Conservation (phyloP, 495 filamentous ascomycete species). For the Pseudoneurospora amorphoporcata region DNA sequence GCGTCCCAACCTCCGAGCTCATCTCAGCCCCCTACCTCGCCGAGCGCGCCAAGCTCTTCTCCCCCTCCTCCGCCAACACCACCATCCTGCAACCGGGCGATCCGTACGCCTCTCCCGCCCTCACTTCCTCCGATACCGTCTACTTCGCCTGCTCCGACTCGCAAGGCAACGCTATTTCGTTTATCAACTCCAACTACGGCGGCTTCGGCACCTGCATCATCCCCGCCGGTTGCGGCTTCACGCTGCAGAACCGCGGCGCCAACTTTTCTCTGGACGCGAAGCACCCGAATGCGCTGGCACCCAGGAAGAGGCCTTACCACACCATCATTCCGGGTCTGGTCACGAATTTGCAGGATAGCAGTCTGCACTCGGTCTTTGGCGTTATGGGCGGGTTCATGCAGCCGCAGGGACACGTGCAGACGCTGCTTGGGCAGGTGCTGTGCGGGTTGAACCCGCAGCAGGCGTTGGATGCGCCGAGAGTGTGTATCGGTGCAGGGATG, state of each 20-base stretch:
- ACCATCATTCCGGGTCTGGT: conserved; percentile 93
- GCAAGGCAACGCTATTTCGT: conserved; percentile 79
- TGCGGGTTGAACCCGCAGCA: conserved; percentile 81
- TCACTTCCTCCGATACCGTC: conserved; percentile 76
- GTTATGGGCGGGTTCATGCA: conserved; percentile 99
- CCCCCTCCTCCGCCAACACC: conserved; percentile 14
- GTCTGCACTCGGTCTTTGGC: conserved; percentile 75
- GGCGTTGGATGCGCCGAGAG: conserved; percentile 79
- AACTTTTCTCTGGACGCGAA: conserved; percentile 58
- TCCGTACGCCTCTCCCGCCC: conserved; percentile 42
- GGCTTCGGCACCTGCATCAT: conserved; percentile 87
- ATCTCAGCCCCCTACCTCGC: conserved; percentile 39
- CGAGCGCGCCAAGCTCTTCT: conserved; percentile 29
- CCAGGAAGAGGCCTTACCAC: conserved; percentile 87
- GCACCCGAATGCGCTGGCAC: conserved; percentile 72
- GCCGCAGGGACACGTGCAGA: conserved; percentile 94
- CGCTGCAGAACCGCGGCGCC: conserved; percentile 85
- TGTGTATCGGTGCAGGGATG: conserved; percentile 70
- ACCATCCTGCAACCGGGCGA: conserved; percentile 41
- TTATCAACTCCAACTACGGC: conserved; percentile 92
- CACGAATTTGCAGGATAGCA: conserved; percentile 61
- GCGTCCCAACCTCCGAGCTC: conserved; percentile 55
- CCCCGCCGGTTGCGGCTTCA: conserved; percentile 76
- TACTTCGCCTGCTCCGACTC: conserved; percentile 80
- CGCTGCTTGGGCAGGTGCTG: conserved; percentile 79